A percentile compares a stretch with the other conserved stretches of the same genome.
Evolutionary conservation across 2,329 filamentous ascomycete genomes (phyloP).

Genomic region (Lachnellula arida): DNA sequence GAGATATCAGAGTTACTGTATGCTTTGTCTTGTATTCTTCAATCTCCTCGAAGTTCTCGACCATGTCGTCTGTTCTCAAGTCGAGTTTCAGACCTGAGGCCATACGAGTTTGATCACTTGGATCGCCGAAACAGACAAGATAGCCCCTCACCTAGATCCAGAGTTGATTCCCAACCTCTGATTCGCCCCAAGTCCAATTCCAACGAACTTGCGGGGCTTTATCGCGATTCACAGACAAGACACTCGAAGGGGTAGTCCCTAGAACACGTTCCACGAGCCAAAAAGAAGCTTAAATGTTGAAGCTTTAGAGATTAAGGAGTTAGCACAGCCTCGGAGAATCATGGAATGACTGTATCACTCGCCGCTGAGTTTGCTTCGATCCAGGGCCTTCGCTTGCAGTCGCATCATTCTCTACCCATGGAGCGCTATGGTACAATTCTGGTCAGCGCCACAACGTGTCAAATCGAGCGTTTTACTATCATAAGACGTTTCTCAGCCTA

Average conservation of each 20-base stretch:
- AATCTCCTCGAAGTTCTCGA: neutral
- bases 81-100: slow-evolving; percentile 18
- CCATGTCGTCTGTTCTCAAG: neutral
- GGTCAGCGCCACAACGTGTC: neutral
- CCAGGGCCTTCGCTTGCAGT: neutral
- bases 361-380: slow-evolving; percentile 1
- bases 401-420: neutral
- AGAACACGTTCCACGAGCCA: neutral
- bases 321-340: slow-evolving; percentile 7
- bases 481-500: neutral
- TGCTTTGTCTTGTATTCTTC: neutral
- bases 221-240: slow-evolving; percentile 1
- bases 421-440: neutral
- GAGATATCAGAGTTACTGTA: neutral
- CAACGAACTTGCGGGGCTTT: neutral
- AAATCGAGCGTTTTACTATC: neutral
- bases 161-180: neutral
- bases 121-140: slow-evolving; percentile 1
- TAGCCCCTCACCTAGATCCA: neutral
- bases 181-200: slow-evolving; percentile 14
- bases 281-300: slow-evolving; percentile 4
- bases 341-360: slow-evolving; percentile 5
- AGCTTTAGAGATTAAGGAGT: slow-evolving; percentile 9
- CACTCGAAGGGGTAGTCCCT: neutral
- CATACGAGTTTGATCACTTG: slow-evolving; percentile 13